Evolutionary conservation across 2,329 filamentous ascomycete species (phyloP), one percentile per base, ranked within the genome.

Genomic region (Aspergillus sp.): DNA sequence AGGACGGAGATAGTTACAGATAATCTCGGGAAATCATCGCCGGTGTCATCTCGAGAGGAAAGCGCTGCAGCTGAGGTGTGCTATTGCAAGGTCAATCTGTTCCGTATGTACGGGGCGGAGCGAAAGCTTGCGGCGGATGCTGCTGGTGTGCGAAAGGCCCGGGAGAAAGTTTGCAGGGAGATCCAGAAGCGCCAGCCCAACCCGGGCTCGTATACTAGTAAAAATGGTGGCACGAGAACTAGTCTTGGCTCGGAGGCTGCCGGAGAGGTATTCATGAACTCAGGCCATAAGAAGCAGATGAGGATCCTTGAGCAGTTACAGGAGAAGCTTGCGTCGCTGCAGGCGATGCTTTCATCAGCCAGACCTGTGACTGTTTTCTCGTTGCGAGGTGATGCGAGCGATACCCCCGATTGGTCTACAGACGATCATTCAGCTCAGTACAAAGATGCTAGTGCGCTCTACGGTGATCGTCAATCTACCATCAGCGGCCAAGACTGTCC

Each of bases 71-170:
- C 63, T 0, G 67, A 68, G 53, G 87, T 95, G 19, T 93, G 91
- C 76, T 97, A 89, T 77, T 95, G 93, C 83, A 96, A 95, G 75
- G 92, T 96, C 64, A 97, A 97, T 77, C 85, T 97, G 1, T 97
- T 97, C 81, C 86, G 93, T 63, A 93, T 97, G 71, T 93, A 97
- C 70, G 93, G 93, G 22, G 93, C 93, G 0, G 93, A 97, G 76
- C 86, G 93, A 54, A 97, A 97, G 74, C 83, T 96, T 1, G 91
- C 92, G 11, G 19, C 28, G 9, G 49, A 51, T 34, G 25, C 17
- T 6, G 25, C 23, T 3, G 13, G 25, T 8, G 49, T 51, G 25
- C 34, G 31, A n/a, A 51, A 51, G 49, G 49, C 49, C 13, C 17
- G 28, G 15, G 17, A 31, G 15, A 51, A 31, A n/a, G 17, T 51